Evolutionary conservation across 1,284 basidiomycete species (phyloP), one percentile per base, ranked within the genome.

Genomic region (Apiotrichum porosum): DNA sequence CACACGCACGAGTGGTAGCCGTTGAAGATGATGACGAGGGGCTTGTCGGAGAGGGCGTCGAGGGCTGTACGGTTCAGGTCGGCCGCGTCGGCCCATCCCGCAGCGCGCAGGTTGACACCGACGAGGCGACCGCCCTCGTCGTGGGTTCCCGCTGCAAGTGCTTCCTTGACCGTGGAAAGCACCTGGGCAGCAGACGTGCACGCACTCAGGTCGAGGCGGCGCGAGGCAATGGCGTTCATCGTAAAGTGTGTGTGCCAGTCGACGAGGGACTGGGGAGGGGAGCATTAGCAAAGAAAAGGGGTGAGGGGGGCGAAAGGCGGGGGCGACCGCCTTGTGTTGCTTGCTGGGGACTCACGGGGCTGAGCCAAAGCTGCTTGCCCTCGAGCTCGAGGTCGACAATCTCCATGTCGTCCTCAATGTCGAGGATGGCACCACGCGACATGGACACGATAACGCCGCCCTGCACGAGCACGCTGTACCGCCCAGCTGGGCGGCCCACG

Each of bases 231-330:
- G 21, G 62, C 52, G 52, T 59, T 62, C 26, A 61, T 49, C 17
- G 56, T 54, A 30, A 61, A 63, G 49, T 68, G 66, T 9, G 57
- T 60, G 50, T 68, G 66, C 42, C 51, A 52, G 45, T 68, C 66
- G 17, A 65, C 51, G 31, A 68, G 45, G 10, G 58, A 55, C 37
- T 63, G 36, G 24, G 15, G 37, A 32, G 33, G n/a, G 33, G 14
- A n/a, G 33, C 17, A 8, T 12, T 34, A 8, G 18, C 14, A 8
- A 14, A 13, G 33, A 34, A 8, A 34, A n/a, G n/a, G 33, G 8
- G 33, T 34, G 28, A 8, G 28, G 8, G 9, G 8, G 8, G 28
- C 28, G 28, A 14, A 30, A 9, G 28, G 8, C 28, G 28, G 28
- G 30, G 4, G 9, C 21, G 14, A n/a, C 13, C 12, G 13, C 10